Percentiles rank a stretch among this genome's conserved stretches.
These are phyloP conservation scores for Infundibulicybe gibba DNA, from an alignment of 768 basidiomycete genomes.

Conservation along the genomic window DNA sequence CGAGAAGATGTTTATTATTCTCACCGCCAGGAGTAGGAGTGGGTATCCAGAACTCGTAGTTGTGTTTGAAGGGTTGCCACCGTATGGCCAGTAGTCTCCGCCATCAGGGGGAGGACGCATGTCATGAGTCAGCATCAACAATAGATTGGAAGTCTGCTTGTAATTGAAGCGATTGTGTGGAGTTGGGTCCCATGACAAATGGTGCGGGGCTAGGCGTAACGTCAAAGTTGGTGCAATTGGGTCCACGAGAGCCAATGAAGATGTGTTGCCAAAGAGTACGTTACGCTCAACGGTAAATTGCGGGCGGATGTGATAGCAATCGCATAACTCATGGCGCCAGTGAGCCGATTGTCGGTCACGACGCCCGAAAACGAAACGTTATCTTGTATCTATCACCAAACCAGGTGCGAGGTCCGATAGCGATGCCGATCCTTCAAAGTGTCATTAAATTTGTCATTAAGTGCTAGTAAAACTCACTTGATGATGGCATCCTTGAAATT, in stretches of 20 bases:
- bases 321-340: slow-evolving; percentile 72
- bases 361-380: slow-evolving; percentile 52
- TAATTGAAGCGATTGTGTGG: slow-evolving; percentile 33
- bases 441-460: slow-evolving; percentile 4
- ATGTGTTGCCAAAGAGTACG: slow-evolving; percentile 59
- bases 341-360: slow-evolving; percentile 53
- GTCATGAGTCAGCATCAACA: slow-evolving; percentile 49
- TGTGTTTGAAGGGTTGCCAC: slow-evolving; percentile 39
- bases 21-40: neutral
- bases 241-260: slow-evolving; percentile 71
- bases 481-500: slow-evolving; percentile 61
- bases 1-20: slow-evolving; percentile 8
- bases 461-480: slow-evolving; percentile 46
- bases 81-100: slow-evolving; percentile 74
- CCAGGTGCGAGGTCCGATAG: slow-evolving; percentile 76
- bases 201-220: slow-evolving; percentile 50
- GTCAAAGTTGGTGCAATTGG: slow-evolving; percentile 54
- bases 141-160: slow-evolving; percentile 54
- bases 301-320: slow-evolving; percentile 61
- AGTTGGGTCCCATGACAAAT: slow-evolving; percentile 53
- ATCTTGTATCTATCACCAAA: slow-evolving; percentile 52
- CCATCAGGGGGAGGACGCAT: slow-evolving; percentile 66
- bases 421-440: slow-evolving; percentile 70
- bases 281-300: slow-evolving; percentile 66
- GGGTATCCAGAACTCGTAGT: slow-evolving; percentile 7